Evolutionary conservation across 2,329 filamentous ascomycete genomes (phyloP).

Genomic region (Penicillium nordicum): DNA sequence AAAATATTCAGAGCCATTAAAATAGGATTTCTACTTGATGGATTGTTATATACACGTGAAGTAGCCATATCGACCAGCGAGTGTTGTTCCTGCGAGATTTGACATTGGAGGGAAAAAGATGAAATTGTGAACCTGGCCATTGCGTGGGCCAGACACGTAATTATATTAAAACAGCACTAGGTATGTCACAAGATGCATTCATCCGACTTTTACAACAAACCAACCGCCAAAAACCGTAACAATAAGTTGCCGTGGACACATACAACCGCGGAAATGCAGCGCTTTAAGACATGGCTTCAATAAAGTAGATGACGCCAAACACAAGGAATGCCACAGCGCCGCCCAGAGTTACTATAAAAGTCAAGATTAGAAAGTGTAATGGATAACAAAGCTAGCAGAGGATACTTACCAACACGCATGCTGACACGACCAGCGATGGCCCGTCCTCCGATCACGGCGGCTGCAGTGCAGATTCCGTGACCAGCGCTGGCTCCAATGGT

Average conservation of each 20-base stretch:
- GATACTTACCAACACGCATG: constrained; percentile 83
- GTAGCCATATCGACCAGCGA: neutral
- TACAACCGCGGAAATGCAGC: constrained; percentile 13
- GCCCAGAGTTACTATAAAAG: constrained; percentile 73
- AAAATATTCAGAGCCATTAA: neutral
- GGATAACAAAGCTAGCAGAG: neutral
- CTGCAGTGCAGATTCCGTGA: constrained; percentile 84
- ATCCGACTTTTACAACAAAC: constrained; percentile 9
- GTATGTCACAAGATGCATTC: constrained; percentile 14
- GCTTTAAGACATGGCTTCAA: constrained; percentile 66
- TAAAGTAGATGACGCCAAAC: constrained; percentile 87
- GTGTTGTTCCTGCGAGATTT: neutral
- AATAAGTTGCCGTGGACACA: neutral
- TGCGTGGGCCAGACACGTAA: constrained; percentile 3
- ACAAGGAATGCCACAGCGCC: constrained; percentile 85
- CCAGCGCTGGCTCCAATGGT: constrained; percentile 82
- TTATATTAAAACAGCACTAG: constrained; percentile 9
- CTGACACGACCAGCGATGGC: constrained; percentile 93
- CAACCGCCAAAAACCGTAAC: constrained; percentile 11
- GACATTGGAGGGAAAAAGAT: neutral
- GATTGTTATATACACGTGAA: neutral
- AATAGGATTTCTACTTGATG: neutral
- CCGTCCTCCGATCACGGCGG: constrained; percentile 85
- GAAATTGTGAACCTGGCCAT: neutral
- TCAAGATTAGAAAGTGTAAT: constrained; percentile 23